Base-by-base conservation (phyloP, 164 flowering plant species). In the Aristolochia contorta region DNA sequence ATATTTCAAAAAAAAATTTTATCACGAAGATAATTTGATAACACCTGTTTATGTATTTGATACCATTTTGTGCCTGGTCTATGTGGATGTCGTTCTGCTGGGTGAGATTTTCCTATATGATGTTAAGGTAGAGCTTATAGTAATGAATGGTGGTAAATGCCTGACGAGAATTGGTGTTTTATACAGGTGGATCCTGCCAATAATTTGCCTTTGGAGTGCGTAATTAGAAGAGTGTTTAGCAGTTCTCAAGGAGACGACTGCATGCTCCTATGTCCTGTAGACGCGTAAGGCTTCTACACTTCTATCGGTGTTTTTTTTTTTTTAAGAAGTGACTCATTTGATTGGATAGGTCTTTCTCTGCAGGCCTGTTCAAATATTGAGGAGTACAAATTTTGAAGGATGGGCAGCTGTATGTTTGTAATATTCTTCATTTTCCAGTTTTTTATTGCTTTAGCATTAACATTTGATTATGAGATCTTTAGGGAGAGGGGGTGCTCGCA, bases 331-430 rank as follows among this genome's bases (percentile, higher is more conserved):
- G 51, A 48, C 55, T 16, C 22, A 56, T 57, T 22, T 67, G 47
- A 27, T 16, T 22, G 45, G 13, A 18, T 46, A 58, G n/a, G 18
- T 22, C 64, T 74, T 66, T 33, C 22, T 66, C 46, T 78, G 77
- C 90, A 92, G 98, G 82, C 98, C 98, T 64, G 87, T 92, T 63
- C 87, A 80, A 73, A 82, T 92, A 61, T 65, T 92, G 70, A 92
- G 87, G 84, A 92, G 96, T 77, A 82, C 77, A 43, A 89, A 89
- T 75, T 60, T 80, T 67, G 94, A 86, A 22, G 98, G 98, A 55
- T 92, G 96, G 96, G 76, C 96, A 62, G 89, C 93, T 78, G 99
- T 93, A 89, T 55, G 92, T 76, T 67, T 73, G 53, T 56, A 50
- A 16, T 50, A 18, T 59, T 57, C 2, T 55, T 55, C 27, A n/a